These are phyloP conservation scores for Chlorella variabilis DNA, from an alignment of 163 green algal genomes.

Conservation along the genomic window DNA sequence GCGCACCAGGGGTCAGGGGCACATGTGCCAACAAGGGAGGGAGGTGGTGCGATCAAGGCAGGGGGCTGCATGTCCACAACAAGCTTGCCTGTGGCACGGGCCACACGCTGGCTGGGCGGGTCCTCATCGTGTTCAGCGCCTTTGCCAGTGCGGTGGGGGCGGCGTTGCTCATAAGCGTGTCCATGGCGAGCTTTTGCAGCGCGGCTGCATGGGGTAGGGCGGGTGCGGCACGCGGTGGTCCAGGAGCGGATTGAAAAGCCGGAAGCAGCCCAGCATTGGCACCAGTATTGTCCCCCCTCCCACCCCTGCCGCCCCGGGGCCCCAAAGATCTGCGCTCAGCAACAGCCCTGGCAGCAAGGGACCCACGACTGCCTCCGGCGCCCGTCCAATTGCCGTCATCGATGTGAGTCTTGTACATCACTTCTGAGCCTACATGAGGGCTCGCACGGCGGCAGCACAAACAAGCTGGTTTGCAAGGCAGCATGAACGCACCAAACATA, in stretches of 20 bases:
- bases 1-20: not conserved
- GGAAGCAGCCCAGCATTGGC: not conserved
- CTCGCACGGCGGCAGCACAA: too few relatives aligned
- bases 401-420: not conserved
- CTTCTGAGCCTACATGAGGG: not conserved
- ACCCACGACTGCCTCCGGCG: not conserved
- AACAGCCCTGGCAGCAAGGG: not conserved
- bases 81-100: not conserved
- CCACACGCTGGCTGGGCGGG: constrained; percentile 16
- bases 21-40: too few relatives aligned
- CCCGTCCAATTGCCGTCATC: constrained; percentile 19
- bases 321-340: too few relatives aligned
- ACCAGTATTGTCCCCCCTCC: too few relatives aligned
- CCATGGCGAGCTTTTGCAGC: constrained; percentile 10
- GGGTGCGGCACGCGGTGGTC: not conserved
- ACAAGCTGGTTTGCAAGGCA: too few relatives aligned
- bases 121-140: not conserved
- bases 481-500: too few relatives aligned
- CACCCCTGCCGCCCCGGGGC: too few relatives aligned
- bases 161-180: not conserved
- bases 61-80: too few relatives aligned
- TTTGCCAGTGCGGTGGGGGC: not conserved
- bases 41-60: too few relatives aligned
- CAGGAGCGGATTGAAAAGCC: not conserved
- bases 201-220: not conserved